Percentiles rank a stretch among this genome's conserved stretches.
phyloP scores from a whole-genome alignment of 2,329 filamentous ascomycete genomes.

The Leptodontidium sp. region DNA sequence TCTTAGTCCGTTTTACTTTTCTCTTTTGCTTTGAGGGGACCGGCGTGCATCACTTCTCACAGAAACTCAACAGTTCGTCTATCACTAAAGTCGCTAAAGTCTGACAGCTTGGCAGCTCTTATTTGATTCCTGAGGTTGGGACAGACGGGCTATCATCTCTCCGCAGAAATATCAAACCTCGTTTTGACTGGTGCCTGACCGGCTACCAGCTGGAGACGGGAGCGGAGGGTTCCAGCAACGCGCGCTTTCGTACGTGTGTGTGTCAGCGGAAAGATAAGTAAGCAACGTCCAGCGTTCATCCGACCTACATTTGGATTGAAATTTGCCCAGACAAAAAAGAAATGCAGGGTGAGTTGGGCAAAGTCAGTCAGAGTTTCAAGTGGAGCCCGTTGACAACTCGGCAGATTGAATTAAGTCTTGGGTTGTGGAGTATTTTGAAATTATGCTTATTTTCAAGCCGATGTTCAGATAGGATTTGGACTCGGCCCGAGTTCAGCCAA shows the following conservation, averaged over 20 bases:
- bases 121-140: background rate
- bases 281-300: background rate
- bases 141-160: background rate
- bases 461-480: no score
- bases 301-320: background rate
- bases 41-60: background rate
- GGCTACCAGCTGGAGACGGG: background rate
- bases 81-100: conserved; percentile 12
- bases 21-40: no score
- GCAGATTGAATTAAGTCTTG: no score
- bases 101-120: background rate
- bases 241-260: background rate
- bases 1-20: no score
- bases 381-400: no score
- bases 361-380: no score
- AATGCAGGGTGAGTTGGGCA: no score
- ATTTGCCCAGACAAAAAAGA: no score
- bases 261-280: background rate
- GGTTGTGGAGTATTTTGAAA: no score
- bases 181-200: background rate
- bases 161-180: background rate
- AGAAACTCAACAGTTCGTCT: background rate
- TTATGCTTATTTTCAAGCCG: no score
- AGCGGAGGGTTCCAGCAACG: background rate
- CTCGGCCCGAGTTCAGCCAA: no score